Percentiles rank a stretch among this genome's conserved stretches.
Conservation (phyloP, 495 filamentous ascomycete species). For the Neurospora discreta region DNA sequence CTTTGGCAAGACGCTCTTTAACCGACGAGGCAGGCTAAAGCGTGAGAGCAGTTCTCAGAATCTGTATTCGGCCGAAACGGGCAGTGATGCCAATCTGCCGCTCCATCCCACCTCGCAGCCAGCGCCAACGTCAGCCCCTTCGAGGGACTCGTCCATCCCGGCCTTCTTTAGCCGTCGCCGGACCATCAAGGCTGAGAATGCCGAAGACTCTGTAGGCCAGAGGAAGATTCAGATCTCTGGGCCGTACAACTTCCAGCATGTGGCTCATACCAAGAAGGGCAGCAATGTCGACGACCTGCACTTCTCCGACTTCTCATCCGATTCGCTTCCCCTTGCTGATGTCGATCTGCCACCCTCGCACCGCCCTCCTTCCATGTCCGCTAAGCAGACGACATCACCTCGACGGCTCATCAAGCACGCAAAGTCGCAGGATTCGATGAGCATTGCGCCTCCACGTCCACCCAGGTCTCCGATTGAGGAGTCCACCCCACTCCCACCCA, state of each 20-base stretch:
- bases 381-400: constrained; percentile 14
- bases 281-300: constrained; percentile 55
- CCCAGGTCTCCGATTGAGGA: constrained; percentile 34
- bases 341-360: constrained; percentile 10
- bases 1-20: constrained; percentile 43
- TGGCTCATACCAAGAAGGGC: constrained; percentile 64
- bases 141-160: constrained; percentile 31
- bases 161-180: constrained; percentile 32
- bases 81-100: constrained; percentile 15
- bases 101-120: neutral
- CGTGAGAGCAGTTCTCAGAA: constrained; percentile 32
- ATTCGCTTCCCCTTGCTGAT: constrained; percentile 28
- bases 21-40: constrained; percentile 28
- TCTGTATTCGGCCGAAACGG: constrained; percentile 25
- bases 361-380: constrained; percentile 13
- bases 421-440: constrained; percentile 38
- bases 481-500: constrained; percentile 14
- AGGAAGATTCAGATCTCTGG: constrained; percentile 53
- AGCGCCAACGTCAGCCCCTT: constrained; percentile 8
- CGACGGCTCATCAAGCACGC: constrained; percentile 26
- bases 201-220: constrained; percentile 14
- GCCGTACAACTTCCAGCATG: constrained; percentile 82
- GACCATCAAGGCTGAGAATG: constrained; percentile 20
- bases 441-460: constrained; percentile 34
- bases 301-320: constrained; percentile 50